These are phyloP conservation scores for Pythium coloratum DNA, from an alignment of 352 stramenopile species.

Conservation along the genomic window DNA sequence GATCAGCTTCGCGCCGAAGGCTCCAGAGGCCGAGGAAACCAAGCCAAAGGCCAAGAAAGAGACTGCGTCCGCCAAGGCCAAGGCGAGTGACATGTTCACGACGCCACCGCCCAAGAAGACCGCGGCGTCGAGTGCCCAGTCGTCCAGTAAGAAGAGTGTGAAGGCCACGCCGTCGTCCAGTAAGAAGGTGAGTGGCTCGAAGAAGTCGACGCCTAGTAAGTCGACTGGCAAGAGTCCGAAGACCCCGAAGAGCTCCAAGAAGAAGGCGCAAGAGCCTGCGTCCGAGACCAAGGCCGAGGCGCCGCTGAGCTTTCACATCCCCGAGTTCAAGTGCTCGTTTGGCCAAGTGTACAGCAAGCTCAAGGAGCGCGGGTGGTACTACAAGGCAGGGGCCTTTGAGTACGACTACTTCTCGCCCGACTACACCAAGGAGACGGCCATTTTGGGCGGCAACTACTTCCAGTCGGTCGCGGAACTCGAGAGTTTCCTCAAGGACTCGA, in stretches of 20 bases:
- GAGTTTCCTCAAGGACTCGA: conserved; percentile 56
- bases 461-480: conserved; percentile 58
- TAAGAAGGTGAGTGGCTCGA: conserved; percentile 18
- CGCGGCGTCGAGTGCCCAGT: neutral
- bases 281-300: conserved; percentile 39
- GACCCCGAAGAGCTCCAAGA: conserved; percentile 32
- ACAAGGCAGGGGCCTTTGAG: conserved; percentile 60
- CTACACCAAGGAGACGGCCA: conserved; percentile 54
- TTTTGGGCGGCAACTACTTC: conserved; percentile 66
- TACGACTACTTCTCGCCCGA: conserved; percentile 83
- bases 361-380: conserved; percentile 58
- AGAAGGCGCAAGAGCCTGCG: conserved; percentile 18
- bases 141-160: conserved; percentile 5
- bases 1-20: conserved; percentile 45
- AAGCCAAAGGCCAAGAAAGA: conserved; percentile 24
- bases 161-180: conserved; percentile 25
- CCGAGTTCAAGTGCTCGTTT: conserved; percentile 72
- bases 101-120: conserved; percentile 24
- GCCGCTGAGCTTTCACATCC: conserved; percentile 37
- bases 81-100: conserved; percentile 20
- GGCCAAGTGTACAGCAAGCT: conserved; percentile 64
- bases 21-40: conserved; percentile 15
- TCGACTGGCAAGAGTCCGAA: conserved; percentile 19
- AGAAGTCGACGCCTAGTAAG: conserved; percentile 26
- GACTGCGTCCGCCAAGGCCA: conserved; percentile 24